A percentile compares a stretch with the other conserved stretches of the same genome.
These are phyloP conservation scores for Cercospora citrullina DNA, from an alignment of 2,329 filamentous ascomycete species.

Conservation along the genomic window DNA sequence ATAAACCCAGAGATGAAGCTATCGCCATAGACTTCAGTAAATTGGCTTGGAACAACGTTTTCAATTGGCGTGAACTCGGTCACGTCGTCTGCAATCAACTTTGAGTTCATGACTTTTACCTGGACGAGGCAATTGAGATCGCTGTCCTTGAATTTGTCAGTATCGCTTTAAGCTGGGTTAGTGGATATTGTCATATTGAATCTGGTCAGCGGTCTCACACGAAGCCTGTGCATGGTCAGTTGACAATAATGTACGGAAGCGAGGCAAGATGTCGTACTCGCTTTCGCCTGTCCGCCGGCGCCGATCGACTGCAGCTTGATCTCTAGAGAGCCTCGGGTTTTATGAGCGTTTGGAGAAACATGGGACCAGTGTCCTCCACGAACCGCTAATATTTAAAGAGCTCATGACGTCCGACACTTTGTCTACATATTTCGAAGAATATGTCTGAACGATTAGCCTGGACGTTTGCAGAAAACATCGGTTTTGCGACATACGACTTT, in stretches of 20 bases:
- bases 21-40: background rate
- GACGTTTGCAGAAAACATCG: too few species aligned
- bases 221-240: too few species aligned
- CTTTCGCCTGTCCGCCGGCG: background rate
- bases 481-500: background rate
- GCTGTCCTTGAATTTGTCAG: background rate
- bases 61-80: background rate
- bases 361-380: background rate
- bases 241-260: too few species aligned
- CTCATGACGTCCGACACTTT: background rate
- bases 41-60: background rate
- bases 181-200: too few species aligned
- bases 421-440: background rate
- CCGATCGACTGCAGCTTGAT: background rate
- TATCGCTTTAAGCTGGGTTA: too few species aligned
- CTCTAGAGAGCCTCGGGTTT: background rate
- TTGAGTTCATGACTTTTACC: background rate
- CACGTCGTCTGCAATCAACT: background rate
- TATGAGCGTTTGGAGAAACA: background rate
- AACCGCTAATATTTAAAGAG: background rate
- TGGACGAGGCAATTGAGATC: background rate
- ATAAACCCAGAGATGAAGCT: background rate
- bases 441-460: background rate
- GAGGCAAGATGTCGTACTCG: too few species aligned
- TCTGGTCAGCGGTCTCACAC: too few species aligned